Evolutionary conservation across 2,329 filamentous ascomycete genomes (phyloP), one percentile per base, ranked within the genome.

Genomic region (Botrytis fabae): DNA sequence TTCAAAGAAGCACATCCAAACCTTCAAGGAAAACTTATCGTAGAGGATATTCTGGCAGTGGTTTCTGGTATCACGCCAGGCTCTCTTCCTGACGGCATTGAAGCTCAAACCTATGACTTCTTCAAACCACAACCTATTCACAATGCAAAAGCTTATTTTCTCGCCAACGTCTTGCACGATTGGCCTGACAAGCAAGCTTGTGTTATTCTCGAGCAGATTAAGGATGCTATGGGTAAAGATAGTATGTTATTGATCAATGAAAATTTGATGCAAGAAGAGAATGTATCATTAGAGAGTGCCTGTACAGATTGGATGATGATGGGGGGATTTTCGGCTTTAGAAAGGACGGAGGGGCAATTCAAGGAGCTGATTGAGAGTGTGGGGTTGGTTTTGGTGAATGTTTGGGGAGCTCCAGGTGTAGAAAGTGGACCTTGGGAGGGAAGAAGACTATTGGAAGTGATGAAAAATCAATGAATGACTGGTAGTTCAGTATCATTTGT

Each of bases 111-210:
- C 3, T 44, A 72, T 20, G 40, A 62, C 61, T 72, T 72, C 32
- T 72, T 69, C 42, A 40, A 59, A 18, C 18, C 20, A 7, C 51
- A 69, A 28, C 42, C 71, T 2, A n/a, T 72, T 1, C 57, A 62
- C 10, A 61, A 38, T 10, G 64, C 71, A 14, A 72, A 61, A 69
- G 64, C 40, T 20, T 72, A 72, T 42, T 72, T 60, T 42, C 71
- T 72, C 18, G 28, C 32, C 12, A 40, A 72, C 5, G 25, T 69
- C 4, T 28, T 72, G 6, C 64, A 72, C 28, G 63, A 69, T 22
- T 72, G 64, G 71, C 71, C 71, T 46, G 71, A 72, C 14, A 69
- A 62, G 22, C 70, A 72, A 46, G 62, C 63, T 12, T 38, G 28
- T 9, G 28, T 48, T 1, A 72, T 72, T 28, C 54, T 72, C 8